phyloP scores from a whole-genome alignment of 192 early-diverging fungal species.

The Coemansia sp. region DNA sequence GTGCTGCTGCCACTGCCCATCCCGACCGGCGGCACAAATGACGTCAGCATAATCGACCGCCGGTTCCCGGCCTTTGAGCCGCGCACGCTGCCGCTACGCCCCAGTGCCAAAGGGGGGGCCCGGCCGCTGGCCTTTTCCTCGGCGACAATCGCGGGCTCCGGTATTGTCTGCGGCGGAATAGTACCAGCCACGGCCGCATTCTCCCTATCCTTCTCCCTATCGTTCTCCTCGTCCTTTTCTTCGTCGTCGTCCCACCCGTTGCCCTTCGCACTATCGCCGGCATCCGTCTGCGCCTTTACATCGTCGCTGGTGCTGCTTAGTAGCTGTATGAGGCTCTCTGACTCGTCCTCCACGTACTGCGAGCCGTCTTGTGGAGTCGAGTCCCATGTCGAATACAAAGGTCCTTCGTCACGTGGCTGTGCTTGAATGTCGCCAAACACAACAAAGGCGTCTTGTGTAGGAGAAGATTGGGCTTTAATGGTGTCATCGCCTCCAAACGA shows the following conservation, averaged over 20 bases:
- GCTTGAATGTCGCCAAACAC: too few relatives aligned
- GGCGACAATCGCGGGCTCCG: too few relatives aligned
- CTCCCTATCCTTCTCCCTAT: too few relatives aligned
- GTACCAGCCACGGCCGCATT: too few relatives aligned
- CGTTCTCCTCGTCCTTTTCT: not conserved
- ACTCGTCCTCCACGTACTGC: not conserved
- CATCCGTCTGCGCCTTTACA: not conserved
- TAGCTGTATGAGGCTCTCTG: not conserved
- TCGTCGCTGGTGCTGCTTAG: not conserved
- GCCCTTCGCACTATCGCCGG: not conserved
- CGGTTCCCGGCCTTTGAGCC: constrained; percentile 15
- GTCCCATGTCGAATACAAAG: too few relatives aligned
- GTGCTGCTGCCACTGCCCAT: constrained; percentile 22
- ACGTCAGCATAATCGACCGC: constrained; percentile 47
- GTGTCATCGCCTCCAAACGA: too few relatives aligned
- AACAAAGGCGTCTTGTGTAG: too few relatives aligned
- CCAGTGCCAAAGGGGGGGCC: too few relatives aligned
- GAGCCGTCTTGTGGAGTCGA: not conserved
- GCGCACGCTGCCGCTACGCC: constrained; percentile 42
- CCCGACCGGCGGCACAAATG: constrained; percentile 43
- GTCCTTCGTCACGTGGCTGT: too few relatives aligned
- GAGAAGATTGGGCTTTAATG: too few relatives aligned
- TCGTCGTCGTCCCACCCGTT: not conserved
- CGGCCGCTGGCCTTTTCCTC: too few relatives aligned
- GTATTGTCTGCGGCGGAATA: too few relatives aligned